A percentile compares a stretch with the other conserved stretches of the same genome.
These are phyloP conservation scores for Globisporangium rhizosaccharum DNA, from an alignment of 352 stramenopile species.

Conservation along the genomic window DNA sequence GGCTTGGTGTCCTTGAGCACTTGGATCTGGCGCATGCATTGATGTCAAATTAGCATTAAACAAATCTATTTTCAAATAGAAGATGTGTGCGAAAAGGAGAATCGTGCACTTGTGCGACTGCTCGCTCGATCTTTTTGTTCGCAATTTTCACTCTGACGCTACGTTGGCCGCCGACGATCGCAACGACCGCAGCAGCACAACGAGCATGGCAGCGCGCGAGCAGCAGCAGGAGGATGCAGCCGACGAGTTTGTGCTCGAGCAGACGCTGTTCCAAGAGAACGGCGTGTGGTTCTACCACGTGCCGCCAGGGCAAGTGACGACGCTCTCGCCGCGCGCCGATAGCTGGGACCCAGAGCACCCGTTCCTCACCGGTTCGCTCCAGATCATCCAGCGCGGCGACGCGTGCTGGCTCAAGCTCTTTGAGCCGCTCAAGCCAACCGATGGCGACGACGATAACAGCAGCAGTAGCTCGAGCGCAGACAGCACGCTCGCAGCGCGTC, in stretches of 20 bases:
- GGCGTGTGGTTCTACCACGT: constrained; percentile 87
- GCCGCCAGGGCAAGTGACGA: constrained; percentile 55
- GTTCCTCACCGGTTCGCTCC: constrained; percentile 68
- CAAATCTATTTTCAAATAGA: too few species aligned
- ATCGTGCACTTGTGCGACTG: too few species aligned
- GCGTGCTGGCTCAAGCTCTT: constrained; percentile 71
- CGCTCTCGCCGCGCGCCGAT: constrained; percentile 69
- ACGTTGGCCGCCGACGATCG: neutral
- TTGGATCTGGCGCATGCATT: too few species aligned
- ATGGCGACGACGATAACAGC: neutral
- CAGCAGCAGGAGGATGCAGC: neutral
- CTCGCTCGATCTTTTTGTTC: neutral
- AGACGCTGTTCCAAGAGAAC: constrained; percentile 67
- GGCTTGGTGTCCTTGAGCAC: neutral
- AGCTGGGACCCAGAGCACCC: constrained; percentile 78
- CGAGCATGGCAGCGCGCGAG: neutral
- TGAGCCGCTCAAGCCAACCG: constrained; percentile 35
- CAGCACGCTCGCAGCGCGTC: neutral
- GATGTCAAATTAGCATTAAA: too few species aligned
- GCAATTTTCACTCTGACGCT: neutral
- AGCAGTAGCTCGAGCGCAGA: neutral
- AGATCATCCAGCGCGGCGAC: constrained; percentile 69
- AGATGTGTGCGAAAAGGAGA: too few species aligned
- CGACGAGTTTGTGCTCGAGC: constrained; percentile 51
- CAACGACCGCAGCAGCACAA: neutral